Base-by-base conservation (phyloP, 306 rosid species). In the Begonia loranthoides region DNA sequence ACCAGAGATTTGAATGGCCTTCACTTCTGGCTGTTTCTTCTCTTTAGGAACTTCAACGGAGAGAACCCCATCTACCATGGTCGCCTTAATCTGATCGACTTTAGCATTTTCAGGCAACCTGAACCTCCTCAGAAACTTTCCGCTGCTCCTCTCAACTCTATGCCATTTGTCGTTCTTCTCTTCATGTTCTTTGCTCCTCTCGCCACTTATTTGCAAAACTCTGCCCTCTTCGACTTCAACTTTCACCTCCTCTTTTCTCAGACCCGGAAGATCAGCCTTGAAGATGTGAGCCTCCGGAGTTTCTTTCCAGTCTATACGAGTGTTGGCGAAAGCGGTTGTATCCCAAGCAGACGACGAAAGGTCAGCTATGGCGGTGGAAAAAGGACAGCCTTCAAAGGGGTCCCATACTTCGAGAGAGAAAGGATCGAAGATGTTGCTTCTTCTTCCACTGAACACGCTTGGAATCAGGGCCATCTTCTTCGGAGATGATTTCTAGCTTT, bases 151-250 rank as follows among this genome's bases (percentile, higher is more conserved):
- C 44, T 72, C 77, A 4, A 66, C 43, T 41, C 73, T 45, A 17
- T 72, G 77, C 77, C 77, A 72, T 36, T 45, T 72, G 12, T 72
- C 73, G 1, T 59, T 50, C 59, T 58, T 62, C 38, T 67, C 73
- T 9, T 67, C 73, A 12, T 67, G 19, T 34, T 72, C 73, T 17
- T 10, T 41, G 41, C 40, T 55, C 52, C 70, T 67, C 63, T 63
- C 70, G 0, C 73, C 73, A 13, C 73, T 67, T 17, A 72, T 67
- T 54, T 67, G 70, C 22, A 63, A 9, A 5, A 67, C 70, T 16
- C 15, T 51, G 0, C 64, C 70, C 1, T 67, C 78, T 15, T 72
- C 78, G 0, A 72, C 54, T 44, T 67, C 78, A 9, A 72, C 70
- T 15, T 67, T 63, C 38, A 70, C 64, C 3, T 65, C 67, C 13